A percentile compares a stretch with the other conserved stretches of the same genome.
Evolutionary conservation across 1,284 basidiomycete species (phyloP).

Genomic region (Microbotryum intermedium): DNA sequence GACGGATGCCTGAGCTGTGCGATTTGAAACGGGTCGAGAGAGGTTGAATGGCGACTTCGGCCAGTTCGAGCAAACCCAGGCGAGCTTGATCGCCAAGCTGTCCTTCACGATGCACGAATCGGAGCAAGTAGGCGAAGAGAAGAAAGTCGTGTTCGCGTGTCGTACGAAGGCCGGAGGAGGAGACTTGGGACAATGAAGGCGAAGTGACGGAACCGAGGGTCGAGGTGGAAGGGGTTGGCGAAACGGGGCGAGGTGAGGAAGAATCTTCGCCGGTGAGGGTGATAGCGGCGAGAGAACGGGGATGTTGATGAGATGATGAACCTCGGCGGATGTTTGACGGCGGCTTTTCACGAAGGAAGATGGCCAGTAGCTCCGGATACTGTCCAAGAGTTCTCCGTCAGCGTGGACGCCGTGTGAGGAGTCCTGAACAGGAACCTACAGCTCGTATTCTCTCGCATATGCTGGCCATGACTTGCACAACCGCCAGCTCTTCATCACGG

Average conservation of each 20-base stretch:
- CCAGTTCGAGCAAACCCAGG: constrained; percentile 79
- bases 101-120: constrained; percentile 90
- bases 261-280: background rate
- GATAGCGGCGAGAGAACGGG: constrained; percentile 41
- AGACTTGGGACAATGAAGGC: background rate
- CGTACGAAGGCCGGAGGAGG: constrained; percentile 39
- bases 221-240: constrained; percentile 55
- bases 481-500: constrained; percentile 55
- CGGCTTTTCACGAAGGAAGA: constrained; percentile 83
- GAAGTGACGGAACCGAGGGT: constrained; percentile 45
- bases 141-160: constrained; percentile 89
- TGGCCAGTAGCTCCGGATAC: constrained; percentile 81
- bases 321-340: constrained; percentile 43
- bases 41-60: constrained; percentile 77
- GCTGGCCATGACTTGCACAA: constrained; percentile 52
- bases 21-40: constrained; percentile 23
- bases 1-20: no score
- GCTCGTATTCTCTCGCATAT: constrained; percentile 21
- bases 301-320: constrained; percentile 54
- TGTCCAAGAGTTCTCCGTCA: constrained; percentile 39
- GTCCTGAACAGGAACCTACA: background rate
- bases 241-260: constrained; percentile 39
- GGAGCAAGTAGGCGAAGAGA: constrained; percentile 87
- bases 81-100: constrained; percentile 88
- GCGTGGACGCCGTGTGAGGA: background rate